phyloP scores from a whole-genome alignment of 257 asterid species.

The Nicotiana benthamiana region DNA sequence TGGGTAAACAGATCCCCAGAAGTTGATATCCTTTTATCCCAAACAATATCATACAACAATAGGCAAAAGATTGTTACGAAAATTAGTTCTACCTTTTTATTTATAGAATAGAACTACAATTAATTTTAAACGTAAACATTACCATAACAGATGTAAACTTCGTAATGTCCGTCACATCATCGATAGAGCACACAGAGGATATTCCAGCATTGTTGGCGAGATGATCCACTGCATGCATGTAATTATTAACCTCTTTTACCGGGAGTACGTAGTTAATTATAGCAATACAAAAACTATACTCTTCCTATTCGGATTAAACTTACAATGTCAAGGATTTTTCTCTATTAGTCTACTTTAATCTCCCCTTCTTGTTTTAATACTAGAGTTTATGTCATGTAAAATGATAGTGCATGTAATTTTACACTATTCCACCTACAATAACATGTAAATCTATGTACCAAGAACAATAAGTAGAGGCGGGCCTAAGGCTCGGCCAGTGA shows the following conservation, averaged over 20 bases:
- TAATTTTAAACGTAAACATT: not conserved
- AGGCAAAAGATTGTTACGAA: no score
- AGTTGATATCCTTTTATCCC: slow-evolving; percentile 15
- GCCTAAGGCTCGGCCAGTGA: no score
- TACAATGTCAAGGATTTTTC: not conserved
- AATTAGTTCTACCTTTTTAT: no score
- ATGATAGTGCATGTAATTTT: no score
- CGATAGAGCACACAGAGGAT: not conserved
- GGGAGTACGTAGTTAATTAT: not conserved
- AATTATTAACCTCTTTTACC: not conserved
- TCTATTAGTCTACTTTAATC: not conserved
- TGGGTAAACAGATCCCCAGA: slow-evolving; percentile 23
- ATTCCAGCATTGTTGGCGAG: slow-evolving; percentile 19
- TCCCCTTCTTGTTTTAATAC: not conserved
- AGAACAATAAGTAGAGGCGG: no score
- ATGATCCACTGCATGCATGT: slow-evolving; percentile 14
- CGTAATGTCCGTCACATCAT: slow-evolving; percentile 2
- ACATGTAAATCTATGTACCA: no score
- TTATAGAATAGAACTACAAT: no score
- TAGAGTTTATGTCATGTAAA: not conserved
- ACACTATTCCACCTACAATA: no score
- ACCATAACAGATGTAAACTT: slow-evolving; percentile 7
- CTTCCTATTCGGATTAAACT: not conserved
- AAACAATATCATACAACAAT: not conserved
- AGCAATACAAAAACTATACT: not conserved